Conservation (phyloP, 148 eudicot genomes). For the Talinum fruticosum region DNA sequence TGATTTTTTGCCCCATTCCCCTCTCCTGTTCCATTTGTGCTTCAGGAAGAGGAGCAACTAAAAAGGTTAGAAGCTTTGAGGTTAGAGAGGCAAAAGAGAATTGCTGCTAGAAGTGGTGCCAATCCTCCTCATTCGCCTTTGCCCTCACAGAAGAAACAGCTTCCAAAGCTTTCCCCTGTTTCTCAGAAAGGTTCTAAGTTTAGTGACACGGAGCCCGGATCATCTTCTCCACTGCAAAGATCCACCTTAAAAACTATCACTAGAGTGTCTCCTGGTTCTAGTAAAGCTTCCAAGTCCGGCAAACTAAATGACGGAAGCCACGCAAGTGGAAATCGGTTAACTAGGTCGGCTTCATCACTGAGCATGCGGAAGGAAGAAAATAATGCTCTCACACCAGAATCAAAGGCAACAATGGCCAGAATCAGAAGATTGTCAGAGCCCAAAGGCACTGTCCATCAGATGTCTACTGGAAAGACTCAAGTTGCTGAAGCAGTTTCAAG, state of each 20-base stretch:
- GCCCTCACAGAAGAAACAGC: slow-evolving; percentile 49
- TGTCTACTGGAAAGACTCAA: slow-evolving; percentile 40
- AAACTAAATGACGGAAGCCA: slow-evolving; percentile 41
- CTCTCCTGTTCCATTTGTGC: background rate
- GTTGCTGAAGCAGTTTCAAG: slow-evolving; percentile 49
- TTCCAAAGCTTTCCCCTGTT: slow-evolving; percentile 58
- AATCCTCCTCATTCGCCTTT: slow-evolving; percentile 42
- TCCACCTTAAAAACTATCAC: slow-evolving; percentile 64
- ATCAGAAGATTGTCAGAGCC: slow-evolving; percentile 94
- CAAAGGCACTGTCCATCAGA: slow-evolving; percentile 43
- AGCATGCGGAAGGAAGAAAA: slow-evolving; percentile 51
- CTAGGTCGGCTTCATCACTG: slow-evolving; percentile 69
- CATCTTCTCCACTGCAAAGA: slow-evolving; percentile 90
- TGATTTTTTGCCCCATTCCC: background rate
- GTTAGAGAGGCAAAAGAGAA: slow-evolving; percentile 89
- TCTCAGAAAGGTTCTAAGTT: slow-evolving; percentile 80
- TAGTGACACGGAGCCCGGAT: slow-evolving; percentile 84
- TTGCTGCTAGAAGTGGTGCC: slow-evolving; percentile 67
- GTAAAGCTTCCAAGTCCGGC: slow-evolving; percentile 47
- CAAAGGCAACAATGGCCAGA: slow-evolving; percentile 67
- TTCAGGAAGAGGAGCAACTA: slow-evolving; percentile 80
- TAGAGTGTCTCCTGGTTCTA: slow-evolving; percentile 44
- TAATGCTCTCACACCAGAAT: slow-evolving; percentile 46
- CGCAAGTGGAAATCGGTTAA: slow-evolving; percentile 51
- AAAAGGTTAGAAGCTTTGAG: slow-evolving; percentile 79